These are phyloP conservation scores for Solanum hybrid DNA, from an alignment of 305 asterid species.

Conservation along the genomic window DNA sequence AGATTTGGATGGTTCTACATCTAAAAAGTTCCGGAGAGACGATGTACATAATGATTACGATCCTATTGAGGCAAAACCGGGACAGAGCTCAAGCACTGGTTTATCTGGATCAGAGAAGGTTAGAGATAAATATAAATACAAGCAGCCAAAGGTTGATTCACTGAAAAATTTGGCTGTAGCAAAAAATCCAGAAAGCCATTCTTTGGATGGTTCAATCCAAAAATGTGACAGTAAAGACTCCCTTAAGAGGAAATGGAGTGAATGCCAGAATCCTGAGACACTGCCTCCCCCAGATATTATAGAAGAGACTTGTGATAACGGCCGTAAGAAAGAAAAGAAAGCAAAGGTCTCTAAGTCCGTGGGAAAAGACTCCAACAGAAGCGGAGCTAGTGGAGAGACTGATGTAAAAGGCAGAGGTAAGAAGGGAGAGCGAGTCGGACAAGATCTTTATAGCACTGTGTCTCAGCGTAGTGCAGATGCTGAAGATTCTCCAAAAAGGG, in stretches of 20 bases:
- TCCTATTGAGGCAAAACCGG: constrained; percentile 47
- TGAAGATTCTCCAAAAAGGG: constrained; percentile 46
- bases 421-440: constrained; percentile 33
- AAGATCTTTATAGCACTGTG: constrained; percentile 27
- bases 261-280: constrained; percentile 24
- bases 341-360: constrained; percentile 57
- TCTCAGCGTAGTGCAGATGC: constrained; percentile 23
- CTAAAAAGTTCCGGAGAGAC: constrained; percentile 63
- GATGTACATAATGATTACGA: constrained; percentile 39
- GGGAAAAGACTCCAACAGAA: constrained; percentile 35
- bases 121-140: background rate
- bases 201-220: constrained; percentile 32
- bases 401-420: constrained; percentile 33
- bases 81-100: constrained; percentile 32
- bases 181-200: constrained; percentile 27
- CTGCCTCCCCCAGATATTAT: constrained; percentile 30
- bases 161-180: constrained; percentile 27
- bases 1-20: constrained; percentile 47
- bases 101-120: constrained; percentile 11
- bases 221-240: constrained; percentile 37
- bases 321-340: constrained; percentile 58
- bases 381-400: constrained; percentile 15
- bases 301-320: constrained; percentile 41
- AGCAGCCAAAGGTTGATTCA: constrained; percentile 25
- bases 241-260: constrained; percentile 50